A percentile compares a stretch with the other conserved stretches of the same genome.
Conservation (phyloP, 306 rosid species). For the Malus fusca region DNA sequence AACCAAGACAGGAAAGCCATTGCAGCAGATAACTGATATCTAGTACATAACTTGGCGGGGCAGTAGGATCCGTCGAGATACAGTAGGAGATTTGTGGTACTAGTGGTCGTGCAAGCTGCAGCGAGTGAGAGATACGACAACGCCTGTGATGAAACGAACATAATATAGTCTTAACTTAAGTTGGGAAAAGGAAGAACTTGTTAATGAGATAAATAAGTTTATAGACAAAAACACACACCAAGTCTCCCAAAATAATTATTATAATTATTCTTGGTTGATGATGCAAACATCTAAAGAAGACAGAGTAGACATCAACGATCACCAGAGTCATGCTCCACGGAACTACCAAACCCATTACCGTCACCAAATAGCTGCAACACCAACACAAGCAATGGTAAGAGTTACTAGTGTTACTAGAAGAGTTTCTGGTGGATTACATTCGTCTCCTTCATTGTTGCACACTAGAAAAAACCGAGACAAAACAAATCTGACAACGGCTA, state of each 20-base stretch:
- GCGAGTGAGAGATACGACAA: conserved; percentile 63
- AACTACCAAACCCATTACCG: conserved; percentile 81
- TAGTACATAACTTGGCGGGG: conserved; percentile 45
- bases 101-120: conserved; percentile 76
- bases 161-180: background rate
- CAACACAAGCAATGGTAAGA: conserved; percentile 20
- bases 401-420: background rate
- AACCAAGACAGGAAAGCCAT: conserved; percentile 95
- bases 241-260: conserved; percentile 58
- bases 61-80: conserved; percentile 36
- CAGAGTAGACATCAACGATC: conserved; percentile 67
- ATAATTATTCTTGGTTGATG: conserved; percentile 47
- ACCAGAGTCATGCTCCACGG: conserved; percentile 86
- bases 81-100: conserved; percentile 49
- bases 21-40: conserved; percentile 73
- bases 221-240: conserved; percentile 36
- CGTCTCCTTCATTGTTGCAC: background rate
- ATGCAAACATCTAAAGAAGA: conserved; percentile 50
- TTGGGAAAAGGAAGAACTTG: background rate
- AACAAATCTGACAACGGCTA: background rate
- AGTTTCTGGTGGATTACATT: background rate
- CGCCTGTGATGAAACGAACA: conserved; percentile 37
- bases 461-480: background rate
- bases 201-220: background rate
- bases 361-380: conserved; percentile 70